Evolutionary conservation across 2,329 filamentous ascomycete genomes (phyloP).

Genomic region (Verruconis gallopava): DNA sequence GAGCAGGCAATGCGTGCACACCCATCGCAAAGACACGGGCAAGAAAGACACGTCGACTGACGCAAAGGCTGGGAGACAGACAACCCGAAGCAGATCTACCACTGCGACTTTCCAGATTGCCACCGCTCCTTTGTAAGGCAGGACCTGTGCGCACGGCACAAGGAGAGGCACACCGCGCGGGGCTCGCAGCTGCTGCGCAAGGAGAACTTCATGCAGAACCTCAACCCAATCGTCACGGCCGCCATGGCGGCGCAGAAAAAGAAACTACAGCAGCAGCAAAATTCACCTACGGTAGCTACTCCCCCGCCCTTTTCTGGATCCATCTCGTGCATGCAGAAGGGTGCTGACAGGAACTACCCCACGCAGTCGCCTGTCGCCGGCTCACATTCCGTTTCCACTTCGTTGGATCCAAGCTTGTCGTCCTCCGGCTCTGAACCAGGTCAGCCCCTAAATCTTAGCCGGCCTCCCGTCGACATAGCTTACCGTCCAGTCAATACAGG

Average conservation of each 20-base stretch:
- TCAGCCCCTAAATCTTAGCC: not conserved
- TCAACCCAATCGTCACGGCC: constrained; percentile 29
- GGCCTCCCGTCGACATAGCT: not conserved
- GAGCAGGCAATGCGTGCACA: not conserved
- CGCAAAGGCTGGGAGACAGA: no score
- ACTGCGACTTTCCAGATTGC: constrained; percentile 86
- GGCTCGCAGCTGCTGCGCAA: constrained; percentile 65
- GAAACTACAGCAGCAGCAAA: constrained; percentile 4
- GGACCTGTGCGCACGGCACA: constrained; percentile 66
- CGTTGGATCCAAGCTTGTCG: not conserved
- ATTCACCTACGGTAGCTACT: constrained; percentile 1
- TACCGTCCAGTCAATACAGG: constrained; percentile 19
- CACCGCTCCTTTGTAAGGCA: constrained; percentile 83
- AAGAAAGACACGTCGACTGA: no score
- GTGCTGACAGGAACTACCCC: constrained; percentile 5
- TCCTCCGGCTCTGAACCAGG: not conserved
- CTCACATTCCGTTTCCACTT: not conserved
- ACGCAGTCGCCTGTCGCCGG: constrained; percentile 7
- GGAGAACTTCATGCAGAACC: constrained; percentile 49
- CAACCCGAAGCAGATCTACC: constrained; percentile 87
- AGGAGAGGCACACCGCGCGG: constrained; percentile 41
- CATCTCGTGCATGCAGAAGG: not conserved
- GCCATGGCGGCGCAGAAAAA: constrained; percentile 21
- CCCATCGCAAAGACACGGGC: not conserved
- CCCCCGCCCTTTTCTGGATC: constrained; percentile 5